phyloP scores from a whole-genome alignment of 345 rosid genomes.

The Eucalyptus fibrosa region DNA sequence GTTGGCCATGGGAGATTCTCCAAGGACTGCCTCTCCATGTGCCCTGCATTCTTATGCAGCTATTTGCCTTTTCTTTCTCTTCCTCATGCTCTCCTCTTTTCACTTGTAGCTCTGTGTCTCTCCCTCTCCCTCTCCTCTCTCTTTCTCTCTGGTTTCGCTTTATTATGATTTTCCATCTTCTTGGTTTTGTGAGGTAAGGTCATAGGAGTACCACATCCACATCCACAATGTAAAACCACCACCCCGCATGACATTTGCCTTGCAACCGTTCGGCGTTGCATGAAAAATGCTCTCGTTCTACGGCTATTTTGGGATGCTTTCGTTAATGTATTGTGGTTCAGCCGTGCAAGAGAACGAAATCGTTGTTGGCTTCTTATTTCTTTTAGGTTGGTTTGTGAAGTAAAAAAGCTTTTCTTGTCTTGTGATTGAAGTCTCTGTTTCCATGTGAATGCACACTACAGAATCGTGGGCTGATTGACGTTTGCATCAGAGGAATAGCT shows the following conservation, averaged over 20 bases:
- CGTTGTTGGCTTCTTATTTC: not conserved
- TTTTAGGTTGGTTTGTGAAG: not conserved
- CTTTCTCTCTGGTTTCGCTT: not conserved
- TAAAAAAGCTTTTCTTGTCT: not conserved
- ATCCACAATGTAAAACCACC: slow-evolving; percentile 3
- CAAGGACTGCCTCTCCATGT: slow-evolving; percentile 5
- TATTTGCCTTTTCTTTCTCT: not conserved
- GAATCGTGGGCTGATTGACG: not conserved
- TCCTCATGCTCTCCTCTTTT: slow-evolving; percentile 1
- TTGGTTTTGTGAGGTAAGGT: not conserved
- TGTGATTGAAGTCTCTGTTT: not conserved
- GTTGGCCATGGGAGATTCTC: slow-evolving; percentile 78
- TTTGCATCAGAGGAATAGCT: not conserved
- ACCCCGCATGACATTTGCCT: not conserved
- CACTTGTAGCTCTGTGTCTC: slow-evolving; percentile 9
- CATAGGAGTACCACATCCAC: slow-evolving; percentile 12
- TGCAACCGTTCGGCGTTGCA: not conserved
- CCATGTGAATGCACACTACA: not conserved
- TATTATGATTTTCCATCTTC: slow-evolving; percentile 5
- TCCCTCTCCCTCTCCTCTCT: not conserved
- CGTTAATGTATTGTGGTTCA: not conserved
- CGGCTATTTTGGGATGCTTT: not conserved
- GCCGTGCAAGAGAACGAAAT: not conserved
- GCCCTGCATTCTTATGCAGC: not conserved
- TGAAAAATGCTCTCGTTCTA: not conserved